Conservation (phyloP, 2,329 filamentous ascomycete species). For the Colletotrichum musae region DNA sequence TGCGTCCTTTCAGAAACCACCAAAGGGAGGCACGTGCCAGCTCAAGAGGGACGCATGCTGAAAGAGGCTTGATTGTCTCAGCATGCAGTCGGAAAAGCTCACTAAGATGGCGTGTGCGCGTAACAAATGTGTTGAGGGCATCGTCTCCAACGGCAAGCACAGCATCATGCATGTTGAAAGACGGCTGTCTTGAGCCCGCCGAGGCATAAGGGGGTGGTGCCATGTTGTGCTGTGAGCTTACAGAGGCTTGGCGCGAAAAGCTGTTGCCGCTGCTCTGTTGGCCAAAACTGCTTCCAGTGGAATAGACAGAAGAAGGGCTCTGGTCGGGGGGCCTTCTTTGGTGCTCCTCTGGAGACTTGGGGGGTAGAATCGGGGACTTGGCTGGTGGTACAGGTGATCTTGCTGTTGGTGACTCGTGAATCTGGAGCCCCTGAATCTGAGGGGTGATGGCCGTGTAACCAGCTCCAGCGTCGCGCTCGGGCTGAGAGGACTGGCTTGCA, state of each 20-base stretch:
- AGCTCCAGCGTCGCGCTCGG: constrained; percentile 46
- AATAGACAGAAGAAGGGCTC: constrained; percentile 55
- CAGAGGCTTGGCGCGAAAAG: constrained; percentile 40
- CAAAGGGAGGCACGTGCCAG: constrained; percentile 83
- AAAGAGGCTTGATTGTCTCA: constrained; percentile 78
- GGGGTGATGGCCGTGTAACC: constrained; percentile 46
- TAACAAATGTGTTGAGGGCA: constrained; percentile 78
- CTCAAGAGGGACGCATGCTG: constrained; percentile 73
- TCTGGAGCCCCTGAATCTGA: constrained; percentile 40
- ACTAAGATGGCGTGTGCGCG: constrained; percentile 80
- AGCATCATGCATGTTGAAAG: constrained; percentile 59
- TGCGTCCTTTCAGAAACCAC: constrained; percentile 91
- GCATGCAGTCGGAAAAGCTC: constrained; percentile 84
- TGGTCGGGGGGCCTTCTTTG: constrained; percentile 51
- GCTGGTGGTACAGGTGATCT: constrained; percentile 42
- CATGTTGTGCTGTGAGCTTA: constrained; percentile 40
- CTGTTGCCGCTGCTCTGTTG: constrained; percentile 28
- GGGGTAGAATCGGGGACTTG: constrained; percentile 42
- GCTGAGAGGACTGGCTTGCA: constrained; percentile 46
- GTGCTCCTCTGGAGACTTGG: constrained; percentile 42
- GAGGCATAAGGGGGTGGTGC: constrained; percentile 45
- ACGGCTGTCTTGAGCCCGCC: constrained; percentile 47
- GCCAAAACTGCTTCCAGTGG: constrained; percentile 29
- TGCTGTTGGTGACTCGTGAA: constrained; percentile 40
- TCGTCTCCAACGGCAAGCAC: constrained; percentile 69